Evolutionary conservation across 1,284 basidiomycete species (phyloP), one percentile per base, ranked within the genome.

Genomic region (Trametes polyzona): DNA sequence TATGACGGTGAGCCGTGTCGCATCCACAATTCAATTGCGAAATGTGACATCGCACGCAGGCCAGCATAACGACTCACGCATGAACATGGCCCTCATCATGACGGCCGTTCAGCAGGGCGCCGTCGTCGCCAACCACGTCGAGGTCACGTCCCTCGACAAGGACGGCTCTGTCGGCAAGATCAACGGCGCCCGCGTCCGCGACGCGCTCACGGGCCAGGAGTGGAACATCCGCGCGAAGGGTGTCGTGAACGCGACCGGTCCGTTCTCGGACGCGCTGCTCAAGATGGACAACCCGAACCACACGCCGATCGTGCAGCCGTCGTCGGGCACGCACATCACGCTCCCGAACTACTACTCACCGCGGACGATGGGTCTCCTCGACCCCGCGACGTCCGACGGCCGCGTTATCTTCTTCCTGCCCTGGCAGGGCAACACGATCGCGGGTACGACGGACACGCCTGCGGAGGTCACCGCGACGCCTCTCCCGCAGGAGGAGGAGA

Each of bases 361-460:
- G 2, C 88, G 93, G 48, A 92, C 85, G 56, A 98, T 98, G 92
- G 96, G 96, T 47, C 83, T 99, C 7, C 85, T 99, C 52, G 96
- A 99, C 75, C 96, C 96, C 0, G 83, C 93, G 10, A 98, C 96
- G 8, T 95, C 92, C 0, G 96, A 99, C 67, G 96, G 96, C 0
- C 90, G 96, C 42, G 96, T 99, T 58, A 96, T 98, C 71, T 99
- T 98, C 83, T 98, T 98, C 85, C 83, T 99, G 19, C 96, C 96
- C 0, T 99, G 96, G 96, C 92, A 98, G 76, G 96, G 96, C 21
- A 94, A 93, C 76, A 96, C 95, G 46, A 96, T 99, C 62, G 96
- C 96, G 3, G 96, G 96, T 24, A 98, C 96, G 6, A 99, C 96
- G 19, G 96, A 99, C 73, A 84, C 92, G 0, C 90, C 93, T 0